Evolutionary conservation across 345 rosid species (phyloP).

Genomic region (Gossypioides kirkii): DNA sequence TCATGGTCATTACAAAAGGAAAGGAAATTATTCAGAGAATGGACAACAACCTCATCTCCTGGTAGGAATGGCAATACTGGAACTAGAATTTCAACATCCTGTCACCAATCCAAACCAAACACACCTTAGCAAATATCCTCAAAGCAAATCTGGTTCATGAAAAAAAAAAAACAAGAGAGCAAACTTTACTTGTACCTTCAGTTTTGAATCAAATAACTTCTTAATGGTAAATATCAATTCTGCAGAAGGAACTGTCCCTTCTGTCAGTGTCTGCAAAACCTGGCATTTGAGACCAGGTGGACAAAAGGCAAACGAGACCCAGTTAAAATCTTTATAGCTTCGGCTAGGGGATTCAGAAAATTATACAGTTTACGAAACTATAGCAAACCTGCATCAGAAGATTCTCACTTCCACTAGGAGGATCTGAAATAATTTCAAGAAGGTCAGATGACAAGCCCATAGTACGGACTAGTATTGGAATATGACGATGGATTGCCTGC

Average conservation of each 20-base stretch:
- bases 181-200: slow-evolving; percentile 52
- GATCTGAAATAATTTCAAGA: slow-evolving; percentile 87
- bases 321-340: slow-evolving; percentile 9
- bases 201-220: slow-evolving; percentile 78
- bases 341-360: slow-evolving; percentile 9
- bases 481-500: slow-evolving; percentile 89
- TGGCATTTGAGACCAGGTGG: slow-evolving; percentile 25
- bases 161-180: neutral
- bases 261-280: slow-evolving; percentile 90
- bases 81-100: slow-evolving; percentile 85
- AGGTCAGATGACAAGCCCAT: slow-evolving; percentile 92
- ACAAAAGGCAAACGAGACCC: slow-evolving; percentile 21
- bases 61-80: slow-evolving; percentile 83
- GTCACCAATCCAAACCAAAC: slow-evolving; percentile 34
- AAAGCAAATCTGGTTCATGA: slow-evolving; percentile 6
- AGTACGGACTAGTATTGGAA: slow-evolving; percentile 90
- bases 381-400: slow-evolving; percentile 76
- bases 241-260: slow-evolving; percentile 68
- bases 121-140: slow-evolving; percentile 22
- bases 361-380: slow-evolving; percentile 10
- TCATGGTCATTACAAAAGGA: neutral
- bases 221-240: slow-evolving; percentile 67
- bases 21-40: slow-evolving; percentile 13
- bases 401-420: slow-evolving; percentile 80
- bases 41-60: slow-evolving; percentile 68